Evolutionary conservation across 2,329 filamentous ascomycete species (phyloP), one percentile per base, ranked within the genome.

Genomic region (Monilinia vaccinii-corymbosi): DNA sequence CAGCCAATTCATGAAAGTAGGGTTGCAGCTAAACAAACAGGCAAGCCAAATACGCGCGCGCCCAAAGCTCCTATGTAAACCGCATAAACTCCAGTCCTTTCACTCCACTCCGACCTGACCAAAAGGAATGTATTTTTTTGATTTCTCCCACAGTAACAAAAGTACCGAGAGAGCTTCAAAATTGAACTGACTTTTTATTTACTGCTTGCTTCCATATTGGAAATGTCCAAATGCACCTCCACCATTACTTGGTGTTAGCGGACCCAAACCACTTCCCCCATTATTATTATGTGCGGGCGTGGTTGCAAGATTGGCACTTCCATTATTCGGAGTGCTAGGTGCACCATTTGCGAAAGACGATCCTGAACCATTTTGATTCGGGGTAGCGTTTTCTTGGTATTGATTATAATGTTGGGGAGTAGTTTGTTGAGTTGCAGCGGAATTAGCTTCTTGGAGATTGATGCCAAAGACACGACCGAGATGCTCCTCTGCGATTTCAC

Each of bases 401-500:
- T 74, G 73, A 50, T 74, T 71, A 63, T 79, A 75, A 68, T 71
- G 67, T 57, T 67, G 70, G 40, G 68, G 68, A 52, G 73, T 75
- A 60, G 75, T 75, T 58, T 75, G 76, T 4, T 50, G 28, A 31
- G 9, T 23, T 21, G 77, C 71, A 21, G 72, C 70, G 55, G 72
- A 49, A 16, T 61, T 57, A 75, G 82, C 77, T 73, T 87, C 84
- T 66, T 88, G 81, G 75, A 66, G 87, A 56, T 91, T 92, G 11
- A 97, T 78, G 13, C 93, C 93, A 89, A 93, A 97, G 67, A 97
- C 91, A 74, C 95, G 93, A 62, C 92, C 91, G 7, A 89, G 78
- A 66, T 95, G 91, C 67, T 95, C 88, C 34, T 89, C 84, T 8
- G 89, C 85, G 50, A 97, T 88, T 28, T 85, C 81, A 63, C 89